These are phyloP conservation scores for Stropharia rugosoannulata DNA, from an alignment of 768 basidiomycete species.

Conservation along the genomic window DNA sequence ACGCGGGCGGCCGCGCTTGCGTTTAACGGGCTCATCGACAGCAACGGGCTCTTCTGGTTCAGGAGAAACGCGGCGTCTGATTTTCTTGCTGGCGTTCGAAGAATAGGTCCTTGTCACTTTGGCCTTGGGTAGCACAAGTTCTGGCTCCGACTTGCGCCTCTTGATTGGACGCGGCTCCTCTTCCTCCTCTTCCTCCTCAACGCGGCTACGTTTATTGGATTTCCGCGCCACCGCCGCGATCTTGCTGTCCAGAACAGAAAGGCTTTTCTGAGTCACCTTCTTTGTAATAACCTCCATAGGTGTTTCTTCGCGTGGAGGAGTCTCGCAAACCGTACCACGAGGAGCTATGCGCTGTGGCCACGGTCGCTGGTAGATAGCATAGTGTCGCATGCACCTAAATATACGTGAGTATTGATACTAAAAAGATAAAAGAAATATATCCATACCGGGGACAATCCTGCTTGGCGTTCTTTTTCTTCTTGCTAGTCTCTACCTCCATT, in stretches of 20 bases:
- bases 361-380: constrained; percentile 67
- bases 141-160: constrained; percentile 45
- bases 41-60: constrained; percentile 16
- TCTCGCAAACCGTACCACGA: constrained; percentile 44
- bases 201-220: constrained; percentile 28
- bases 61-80: constrained; percentile 9
- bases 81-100: constrained; percentile 13
- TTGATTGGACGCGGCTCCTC: constrained; percentile 37
- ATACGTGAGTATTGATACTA: neutral
- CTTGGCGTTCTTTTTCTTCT: constrained; percentile 60
- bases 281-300: constrained; percentile 46
- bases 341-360: constrained; percentile 69
- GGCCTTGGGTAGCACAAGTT: constrained; percentile 13
- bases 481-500: constrained; percentile 48
- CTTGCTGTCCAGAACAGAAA: constrained; percentile 55
- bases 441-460: constrained; percentile 77
- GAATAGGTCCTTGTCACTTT: constrained; percentile 26
- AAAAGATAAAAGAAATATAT: neutral
- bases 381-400: constrained; percentile 74
- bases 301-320: constrained; percentile 47
- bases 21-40: constrained; percentile 21
- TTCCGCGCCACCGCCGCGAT: constrained; percentile 38
- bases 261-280: constrained; percentile 50
- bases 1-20: constrained; percentile 43
- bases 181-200: constrained; percentile 24